Percentiles rank a stretch among this genome's conserved stretches.
Evolutionary conservation across 129 eudicot species (phyloP).

Genomic region (sunflower (Helianthus annuus)): DNA sequence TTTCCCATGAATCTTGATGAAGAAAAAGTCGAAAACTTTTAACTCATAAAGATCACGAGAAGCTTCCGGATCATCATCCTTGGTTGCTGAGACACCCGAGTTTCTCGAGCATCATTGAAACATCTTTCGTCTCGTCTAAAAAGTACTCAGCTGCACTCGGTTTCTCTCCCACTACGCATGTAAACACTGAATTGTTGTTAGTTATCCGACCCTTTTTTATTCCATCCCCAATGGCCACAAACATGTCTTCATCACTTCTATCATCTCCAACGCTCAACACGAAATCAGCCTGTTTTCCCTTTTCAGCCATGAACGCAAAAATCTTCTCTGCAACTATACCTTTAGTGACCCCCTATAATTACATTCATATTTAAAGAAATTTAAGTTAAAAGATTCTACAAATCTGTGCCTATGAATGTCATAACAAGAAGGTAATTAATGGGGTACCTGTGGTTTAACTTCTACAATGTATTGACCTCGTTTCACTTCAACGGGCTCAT

Average conservation of each 20-base stretch:
- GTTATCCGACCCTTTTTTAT: slow-evolving; percentile 4
- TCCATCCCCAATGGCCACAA: slow-evolving; percentile 54
- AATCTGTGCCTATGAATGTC: neutral
- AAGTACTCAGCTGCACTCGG: slow-evolving; percentile 13
- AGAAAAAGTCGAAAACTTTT: neutral
- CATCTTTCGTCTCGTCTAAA: neutral
- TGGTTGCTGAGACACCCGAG: slow-evolving; percentile 11
- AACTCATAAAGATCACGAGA: neutral
- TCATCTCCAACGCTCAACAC: slow-evolving; percentile 72
- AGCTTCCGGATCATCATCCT: slow-evolving; percentile 3
- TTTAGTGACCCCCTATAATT: slow-evolving; percentile 61
- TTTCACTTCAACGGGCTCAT: slow-evolving; percentile 47
- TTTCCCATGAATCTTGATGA: slow-evolving; percentile 5
- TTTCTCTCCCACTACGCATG: slow-evolving; percentile 7
- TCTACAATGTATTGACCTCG: slow-evolving; percentile 43
- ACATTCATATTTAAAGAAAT: no score
- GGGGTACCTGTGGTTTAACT: slow-evolving; percentile 45
- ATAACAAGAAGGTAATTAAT: neutral
- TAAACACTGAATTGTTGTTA: slow-evolving; percentile 5
- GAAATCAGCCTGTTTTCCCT: slow-evolving; percentile 57
- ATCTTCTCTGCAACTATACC: slow-evolving; percentile 69
- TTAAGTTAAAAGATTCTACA: neutral
- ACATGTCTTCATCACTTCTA: slow-evolving; percentile 81
- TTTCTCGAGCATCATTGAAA: slow-evolving; percentile 5
- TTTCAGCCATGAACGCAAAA: slow-evolving; percentile 49